phyloP scores from a whole-genome alignment of 768 basidiomycete species.

The Macrolepiota albuminosa region DNA sequence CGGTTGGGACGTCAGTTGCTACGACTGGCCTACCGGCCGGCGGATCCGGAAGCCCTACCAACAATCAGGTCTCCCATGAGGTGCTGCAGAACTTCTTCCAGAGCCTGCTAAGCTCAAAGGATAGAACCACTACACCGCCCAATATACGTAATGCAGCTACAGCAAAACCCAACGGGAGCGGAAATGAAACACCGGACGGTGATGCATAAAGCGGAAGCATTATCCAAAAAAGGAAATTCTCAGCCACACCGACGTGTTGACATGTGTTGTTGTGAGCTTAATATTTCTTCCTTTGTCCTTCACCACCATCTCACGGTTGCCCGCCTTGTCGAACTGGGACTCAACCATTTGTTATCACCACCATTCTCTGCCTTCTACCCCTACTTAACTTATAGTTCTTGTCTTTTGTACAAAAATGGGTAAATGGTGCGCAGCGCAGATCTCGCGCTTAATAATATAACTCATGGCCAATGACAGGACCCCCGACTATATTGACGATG shows the following conservation, averaged over 20 bases:
- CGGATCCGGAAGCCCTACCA: slow-evolving; percentile 38
- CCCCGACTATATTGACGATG: slow-evolving; percentile 65
- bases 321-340: not conserved
- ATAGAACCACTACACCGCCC: slow-evolving; percentile 5
- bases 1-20: slow-evolving; percentile 31
- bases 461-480: slow-evolving; percentile 45
- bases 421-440: slow-evolving; percentile 49
- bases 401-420: slow-evolving; percentile 45
- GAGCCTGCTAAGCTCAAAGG: slow-evolving; percentile 69
- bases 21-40: slow-evolving; percentile 28
- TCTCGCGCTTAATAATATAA: slow-evolving; percentile 10
- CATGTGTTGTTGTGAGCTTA: slow-evolving; percentile 24
- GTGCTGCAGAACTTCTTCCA: slow-evolving; percentile 88
- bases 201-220: not conserved
- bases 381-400: slow-evolving; percentile 19
- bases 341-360: slow-evolving; percentile 1
- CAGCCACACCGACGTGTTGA: slow-evolving; percentile 29
- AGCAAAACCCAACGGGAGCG: slow-evolving; percentile 29
- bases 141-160: slow-evolving; percentile 5
- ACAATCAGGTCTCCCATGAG: slow-evolving; percentile 72
- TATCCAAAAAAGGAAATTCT: slow-evolving; percentile 14
- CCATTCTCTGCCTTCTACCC: not conserved
- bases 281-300: slow-evolving; percentile 22
- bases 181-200: slow-evolving; percentile 32
- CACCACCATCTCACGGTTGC: slow-evolving; percentile 24